Evolutionary conservation across 257 asterid genomes (phyloP).

Genomic region (Solanum ahanhuiri): DNA sequence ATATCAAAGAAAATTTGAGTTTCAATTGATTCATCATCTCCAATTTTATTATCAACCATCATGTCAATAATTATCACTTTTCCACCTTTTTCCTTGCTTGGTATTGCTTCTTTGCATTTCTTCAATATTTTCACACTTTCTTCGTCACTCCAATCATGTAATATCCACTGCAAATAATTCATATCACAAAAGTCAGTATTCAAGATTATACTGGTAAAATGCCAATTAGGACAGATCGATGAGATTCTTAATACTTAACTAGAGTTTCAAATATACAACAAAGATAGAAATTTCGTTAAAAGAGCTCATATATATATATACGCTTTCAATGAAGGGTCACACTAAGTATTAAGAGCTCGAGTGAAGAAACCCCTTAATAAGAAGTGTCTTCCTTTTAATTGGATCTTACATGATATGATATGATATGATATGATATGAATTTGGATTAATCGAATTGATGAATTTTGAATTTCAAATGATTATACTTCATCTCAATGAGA

Average conservation of each 20-base stretch:
- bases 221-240: neutral
- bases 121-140: conserved; percentile 4
- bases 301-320: neutral
- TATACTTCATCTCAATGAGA: neutral
- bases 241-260: neutral
- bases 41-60: neutral
- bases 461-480: neutral
- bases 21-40: neutral
- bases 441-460: neutral
- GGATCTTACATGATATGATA: neutral
- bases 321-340: neutral
- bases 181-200: neutral
- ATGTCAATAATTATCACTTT: conserved; percentile 17
- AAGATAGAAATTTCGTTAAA: neutral
- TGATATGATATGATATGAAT: neutral
- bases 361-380: too few relatives aligned
- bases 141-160: conserved; percentile 22
- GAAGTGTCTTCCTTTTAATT: neutral
- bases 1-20: conserved; percentile 16
- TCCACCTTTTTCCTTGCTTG: conserved; percentile 10
- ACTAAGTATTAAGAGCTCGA: too few relatives aligned
- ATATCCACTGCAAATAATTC: conserved; percentile 12
- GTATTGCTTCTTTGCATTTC: conserved; percentile 17
- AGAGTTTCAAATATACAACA: neutral
- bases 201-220: too few relatives aligned